phyloP scores from a whole-genome alignment of 345 rosid species.

The Citrus maxima region DNA sequence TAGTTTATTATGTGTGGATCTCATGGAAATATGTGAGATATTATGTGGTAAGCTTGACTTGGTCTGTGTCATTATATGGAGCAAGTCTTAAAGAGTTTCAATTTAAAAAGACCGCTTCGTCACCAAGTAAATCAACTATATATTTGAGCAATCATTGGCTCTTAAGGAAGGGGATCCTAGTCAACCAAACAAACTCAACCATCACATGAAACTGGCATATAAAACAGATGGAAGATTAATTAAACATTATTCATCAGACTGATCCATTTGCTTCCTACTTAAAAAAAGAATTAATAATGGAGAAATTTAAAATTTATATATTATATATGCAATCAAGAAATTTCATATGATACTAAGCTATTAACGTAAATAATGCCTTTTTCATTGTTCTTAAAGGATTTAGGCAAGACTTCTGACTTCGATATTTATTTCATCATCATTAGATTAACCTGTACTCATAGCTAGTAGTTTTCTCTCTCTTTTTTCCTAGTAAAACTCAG shows the following conservation, averaged over 20 bases:
- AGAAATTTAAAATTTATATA: neutral
- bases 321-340: no score
- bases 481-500: neutral
- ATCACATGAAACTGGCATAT: neutral
- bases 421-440: neutral
- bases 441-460: no score
- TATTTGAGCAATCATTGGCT: neutral
- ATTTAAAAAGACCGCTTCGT: no score
- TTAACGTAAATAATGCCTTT: no score
- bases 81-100: no score
- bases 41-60: no score
- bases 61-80: no score
- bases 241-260: neutral
- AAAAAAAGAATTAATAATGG: neutral
- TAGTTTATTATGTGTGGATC: no score
- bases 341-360: no score
- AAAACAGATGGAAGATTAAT: neutral
- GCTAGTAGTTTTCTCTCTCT: neutral
- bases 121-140: neutral
- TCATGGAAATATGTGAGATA: no score
- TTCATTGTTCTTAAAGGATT: no score
- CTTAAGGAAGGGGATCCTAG: neutral
- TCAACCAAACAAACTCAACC: neutral
- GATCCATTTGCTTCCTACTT: neutral
- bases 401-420: no score